Percentiles rank a stretch among this genome's conserved stretches.
Conservation (phyloP, 306 rosid species). For the Begonia peltatifolia region DNA sequence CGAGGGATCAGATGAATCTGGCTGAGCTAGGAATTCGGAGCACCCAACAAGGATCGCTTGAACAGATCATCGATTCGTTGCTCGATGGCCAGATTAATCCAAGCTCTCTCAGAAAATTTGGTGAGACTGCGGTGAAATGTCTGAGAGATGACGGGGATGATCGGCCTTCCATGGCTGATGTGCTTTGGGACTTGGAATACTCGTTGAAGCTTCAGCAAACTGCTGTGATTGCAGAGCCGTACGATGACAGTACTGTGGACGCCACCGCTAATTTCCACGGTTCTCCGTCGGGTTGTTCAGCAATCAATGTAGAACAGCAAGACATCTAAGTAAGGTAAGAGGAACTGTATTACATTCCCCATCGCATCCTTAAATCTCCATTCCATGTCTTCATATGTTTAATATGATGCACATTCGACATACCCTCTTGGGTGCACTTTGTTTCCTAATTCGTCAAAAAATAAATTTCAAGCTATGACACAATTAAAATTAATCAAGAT, state of each 20-base stretch:
- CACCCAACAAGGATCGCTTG: slow-evolving; percentile 30
- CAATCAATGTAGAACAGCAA: slow-evolving; percentile 5
- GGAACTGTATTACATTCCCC: no score
- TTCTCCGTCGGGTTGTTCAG: slow-evolving; percentile 15
- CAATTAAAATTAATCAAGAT: no score
- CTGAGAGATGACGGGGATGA: slow-evolving; percentile 21
- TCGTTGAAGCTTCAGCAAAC: slow-evolving; percentile 39
- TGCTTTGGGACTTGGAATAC: slow-evolving; percentile 45
- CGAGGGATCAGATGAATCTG: slow-evolving; percentile 32
- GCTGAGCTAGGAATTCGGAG: slow-evolving; percentile 39
- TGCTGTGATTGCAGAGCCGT: slow-evolving; percentile 16
- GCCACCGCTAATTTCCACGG: slow-evolving; percentile 15
- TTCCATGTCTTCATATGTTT: no score
- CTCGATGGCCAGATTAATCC: slow-evolving; percentile 24
- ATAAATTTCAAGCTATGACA: no score
- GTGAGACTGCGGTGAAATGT: slow-evolving; percentile 29
- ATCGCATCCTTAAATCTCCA: no score
- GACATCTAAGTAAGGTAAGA: not conserved
- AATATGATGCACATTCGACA: no score
- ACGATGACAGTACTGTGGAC: slow-evolving; percentile 25
- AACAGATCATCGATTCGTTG: slow-evolving; percentile 28
- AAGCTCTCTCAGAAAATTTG: slow-evolving; percentile 33
- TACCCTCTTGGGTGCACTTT: no score
- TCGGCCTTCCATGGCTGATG: slow-evolving; percentile 39
- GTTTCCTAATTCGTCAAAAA: no score